A percentile compares a stretch with the other conserved stretches of the same genome.
Conservation (phyloP, 75 land plant genomes). For the Pseudotsuga menziesii region DNA sequence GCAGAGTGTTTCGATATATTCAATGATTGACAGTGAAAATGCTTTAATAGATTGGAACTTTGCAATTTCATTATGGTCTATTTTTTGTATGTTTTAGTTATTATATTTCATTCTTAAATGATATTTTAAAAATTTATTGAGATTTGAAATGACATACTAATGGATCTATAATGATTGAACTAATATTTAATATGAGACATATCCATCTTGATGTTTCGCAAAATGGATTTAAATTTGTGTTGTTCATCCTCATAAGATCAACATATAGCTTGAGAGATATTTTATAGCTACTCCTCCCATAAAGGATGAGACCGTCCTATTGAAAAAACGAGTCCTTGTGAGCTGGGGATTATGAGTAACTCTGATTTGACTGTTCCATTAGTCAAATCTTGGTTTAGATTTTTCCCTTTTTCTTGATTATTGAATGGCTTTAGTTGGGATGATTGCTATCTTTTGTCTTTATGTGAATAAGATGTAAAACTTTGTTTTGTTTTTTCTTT, state of each 20-base stretch:
- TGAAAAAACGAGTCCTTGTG: not conserved
- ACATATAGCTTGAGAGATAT: no score
- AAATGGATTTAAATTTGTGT: not conserved
- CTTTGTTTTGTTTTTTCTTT: no score
- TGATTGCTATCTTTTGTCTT: no score
- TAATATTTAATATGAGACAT: not conserved
- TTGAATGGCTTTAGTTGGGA: no score
- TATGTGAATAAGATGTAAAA: no score
- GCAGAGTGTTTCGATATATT: not conserved
- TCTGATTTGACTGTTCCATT: no score
- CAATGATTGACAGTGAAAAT: not conserved
- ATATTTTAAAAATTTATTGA: not conserved
- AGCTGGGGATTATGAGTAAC: not conserved
- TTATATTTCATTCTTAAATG: not conserved
- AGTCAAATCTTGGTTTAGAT: no score
- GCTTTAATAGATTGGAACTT: not conserved
- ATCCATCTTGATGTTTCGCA: not conserved
- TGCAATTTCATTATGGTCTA: not conserved
- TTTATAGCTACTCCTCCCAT: no score
- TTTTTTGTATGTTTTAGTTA: not conserved
- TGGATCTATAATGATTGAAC: not conserved
- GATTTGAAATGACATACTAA: not conserved
- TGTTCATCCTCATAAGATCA: not conserved
- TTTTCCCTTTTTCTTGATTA: no score
- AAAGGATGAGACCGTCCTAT: not conserved